Base-by-base conservation (phyloP, 345 rosid species). In the Viola odorata region DNA sequence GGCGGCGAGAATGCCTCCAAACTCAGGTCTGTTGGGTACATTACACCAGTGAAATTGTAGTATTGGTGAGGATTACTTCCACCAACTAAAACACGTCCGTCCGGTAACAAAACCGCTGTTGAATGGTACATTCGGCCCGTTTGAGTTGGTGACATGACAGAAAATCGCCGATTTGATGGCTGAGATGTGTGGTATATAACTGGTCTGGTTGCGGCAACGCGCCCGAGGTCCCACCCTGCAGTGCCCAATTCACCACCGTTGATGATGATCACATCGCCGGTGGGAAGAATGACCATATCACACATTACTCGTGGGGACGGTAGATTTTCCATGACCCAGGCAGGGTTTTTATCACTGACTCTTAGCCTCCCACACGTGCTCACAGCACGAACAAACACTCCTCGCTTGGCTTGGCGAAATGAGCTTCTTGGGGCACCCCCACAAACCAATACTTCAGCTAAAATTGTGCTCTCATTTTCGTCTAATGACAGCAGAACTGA, bases 91-190 rank as follows among this genome's bases (percentile, higher is more conserved):
- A 85, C 63, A 1, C 98, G 82, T 5, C 96, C 94, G 2, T 87
- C 95, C 0, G 85, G 58, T 36, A 89, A 39, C 3, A 91, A 41
- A 37, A 83, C 71, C 2, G 96, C 86, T 0, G 96, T 53, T 3
- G 96, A 91, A 70, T 89, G 98, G 69, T 91, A 84, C 86, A 91
- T 63, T 79, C 98, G 78, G 6, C 91, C 85, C 37, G 73, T 73
- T 0, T 73, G 0, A 11, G 92, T 56, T 1, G 76, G 38, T 3
- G 84, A 51, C 92, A 91, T 80, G 41, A 80, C 62, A 0, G 80
- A 68, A 69, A 82, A 89, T 32, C 85, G 77, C 57, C 65, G 55
- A 3, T 51, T 32, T 0, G 61, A 38, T 3, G 5, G 55, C 6
- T 42, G 66, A 0, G 32, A 41, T 0, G 86, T 81, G 13, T 68